Evolutionary conservation across 2,329 filamentous ascomycete genomes (phyloP), one percentile per base, ranked within the genome.

Genomic region (Neofusicoccum laricinum): DNA sequence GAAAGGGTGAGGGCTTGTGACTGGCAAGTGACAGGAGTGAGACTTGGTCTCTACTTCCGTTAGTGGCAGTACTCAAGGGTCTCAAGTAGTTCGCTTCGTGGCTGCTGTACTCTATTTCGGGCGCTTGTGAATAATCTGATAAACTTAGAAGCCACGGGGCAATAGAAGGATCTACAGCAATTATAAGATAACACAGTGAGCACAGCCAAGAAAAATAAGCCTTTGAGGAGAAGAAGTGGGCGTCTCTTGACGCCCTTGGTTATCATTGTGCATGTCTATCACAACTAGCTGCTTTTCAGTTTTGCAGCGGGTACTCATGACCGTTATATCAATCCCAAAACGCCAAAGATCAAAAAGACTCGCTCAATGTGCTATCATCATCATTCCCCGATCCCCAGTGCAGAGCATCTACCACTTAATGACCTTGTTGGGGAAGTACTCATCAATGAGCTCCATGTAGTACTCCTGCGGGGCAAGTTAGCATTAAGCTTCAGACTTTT

Each of bases 401-500:
- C 17, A 36, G 4, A 10, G 30, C 11, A 46, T 61, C 40, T 65
- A 92, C 90, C 90, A 92, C 78, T 82, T 85, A 71, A 93, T 81
- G 61, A 89, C 82, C 80, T 85, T 87, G 64, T 85, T 81, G 36
- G 87, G 88, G 53, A 91, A 91, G 78, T 85, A 92, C 77, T 91
- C 89, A 68, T 92, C 84, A 68, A 93, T 91, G 61, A 92, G 82
- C 65, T 88, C 88, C 68, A 90, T 72, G 73, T 92, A 92, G 77
- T 92, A 92, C 5, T 86, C 86, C 86, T 86, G 66, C 8, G n/a
- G 17, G 15, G 5, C 40, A 66, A 69, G 66, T 63, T 50, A 61
- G 67, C 64, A 64, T 53, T 67, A 64, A 30, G 25, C 25, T 30
- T 4, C 25, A 30, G 5, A n/a, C n/a, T n/a, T n/a, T 41, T 11